phyloP scores from a whole-genome alignment of 768 basidiomycete species.

The Dentipellis sp. region DNA sequence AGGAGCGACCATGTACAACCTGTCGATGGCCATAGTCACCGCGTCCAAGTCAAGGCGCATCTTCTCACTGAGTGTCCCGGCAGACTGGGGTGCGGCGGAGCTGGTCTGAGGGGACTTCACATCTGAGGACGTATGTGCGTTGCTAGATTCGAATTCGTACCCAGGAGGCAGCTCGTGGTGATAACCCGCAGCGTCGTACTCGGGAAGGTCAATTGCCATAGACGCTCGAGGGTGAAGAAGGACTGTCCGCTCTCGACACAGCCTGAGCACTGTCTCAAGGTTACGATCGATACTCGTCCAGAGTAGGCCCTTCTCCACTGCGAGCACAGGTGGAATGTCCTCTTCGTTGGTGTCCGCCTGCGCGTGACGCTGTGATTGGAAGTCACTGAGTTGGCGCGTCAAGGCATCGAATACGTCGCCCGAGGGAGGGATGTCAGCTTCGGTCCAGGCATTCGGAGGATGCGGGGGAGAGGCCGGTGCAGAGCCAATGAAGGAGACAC shows the following conservation, averaged over 20 bases:
- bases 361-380: conserved; percentile 8
- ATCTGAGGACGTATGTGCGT: not conserved
- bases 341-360: conserved; percentile 2
- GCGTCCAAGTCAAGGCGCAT: conserved; percentile 79
- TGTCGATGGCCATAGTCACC: conserved; percentile 82
- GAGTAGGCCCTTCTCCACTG: conserved; percentile 13
- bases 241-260: conserved; percentile 10
- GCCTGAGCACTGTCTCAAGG: conserved; percentile 13
- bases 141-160: conserved; percentile 18
- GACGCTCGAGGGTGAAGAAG: conserved; percentile 1
- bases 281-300: conserved; percentile 11
- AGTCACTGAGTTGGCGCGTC: conserved; percentile 12
- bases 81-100: not conserved
- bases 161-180: conserved; percentile 23
- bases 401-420: conserved; percentile 14
- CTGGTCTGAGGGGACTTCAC: conserved; percentile 4
- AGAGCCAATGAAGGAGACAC: conserved; percentile 33
- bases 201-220: conserved; percentile 17
- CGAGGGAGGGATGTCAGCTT: conserved; percentile 17
- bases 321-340: conserved; percentile 10
- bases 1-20: conserved; percentile 77
- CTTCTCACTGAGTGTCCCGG: conserved; percentile 49
- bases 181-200: conserved; percentile 24
- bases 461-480: conserved; percentile 7
- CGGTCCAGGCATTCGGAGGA: conserved; percentile 15